Evolutionary conservation across 352 stramenopile genomes (phyloP).

Genomic region (Phytophthora europaea): DNA sequence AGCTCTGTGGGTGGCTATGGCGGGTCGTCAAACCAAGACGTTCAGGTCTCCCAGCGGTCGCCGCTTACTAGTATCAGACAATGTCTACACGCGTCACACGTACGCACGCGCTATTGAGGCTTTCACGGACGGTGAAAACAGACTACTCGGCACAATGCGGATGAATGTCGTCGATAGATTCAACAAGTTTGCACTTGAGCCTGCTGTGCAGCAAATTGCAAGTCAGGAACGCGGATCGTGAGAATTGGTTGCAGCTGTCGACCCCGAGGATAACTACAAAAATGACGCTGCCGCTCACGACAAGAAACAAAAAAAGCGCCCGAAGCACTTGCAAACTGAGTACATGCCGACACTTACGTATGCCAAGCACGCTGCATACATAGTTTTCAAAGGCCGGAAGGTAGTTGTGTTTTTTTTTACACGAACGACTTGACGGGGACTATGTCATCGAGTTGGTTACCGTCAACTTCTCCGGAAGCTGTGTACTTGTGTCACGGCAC

Average conservation of each 20-base stretch:
- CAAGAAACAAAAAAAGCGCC: background rate
- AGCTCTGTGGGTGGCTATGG: background rate
- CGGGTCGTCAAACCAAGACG: background rate
- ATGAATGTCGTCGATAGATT: background rate
- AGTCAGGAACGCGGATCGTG: background rate
- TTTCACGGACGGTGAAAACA: background rate
- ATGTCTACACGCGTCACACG: background rate
- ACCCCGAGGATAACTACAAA: background rate
- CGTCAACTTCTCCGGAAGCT: constrained; percentile 2
- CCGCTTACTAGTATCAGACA: background rate
- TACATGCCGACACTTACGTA: too few species aligned
- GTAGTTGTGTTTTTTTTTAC: too few species aligned
- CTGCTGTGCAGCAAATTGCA: background rate
- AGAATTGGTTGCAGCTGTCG: background rate
- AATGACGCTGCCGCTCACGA: background rate
- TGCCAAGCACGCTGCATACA: too few species aligned
- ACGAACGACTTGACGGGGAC: constrained; percentile 13
- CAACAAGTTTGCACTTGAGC: constrained; percentile 5
- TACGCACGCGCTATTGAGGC: background rate
- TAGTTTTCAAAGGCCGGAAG: too few species aligned
- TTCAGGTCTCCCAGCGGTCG: background rate
- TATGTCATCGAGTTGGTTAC: background rate
- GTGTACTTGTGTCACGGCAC: constrained; percentile 10
- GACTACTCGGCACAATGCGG: background rate
- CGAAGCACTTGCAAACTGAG: too few species aligned